These are phyloP conservation scores for Penicillium freii DNA, from an alignment of 2,329 filamentous ascomycete species.

Conservation along the genomic window DNA sequence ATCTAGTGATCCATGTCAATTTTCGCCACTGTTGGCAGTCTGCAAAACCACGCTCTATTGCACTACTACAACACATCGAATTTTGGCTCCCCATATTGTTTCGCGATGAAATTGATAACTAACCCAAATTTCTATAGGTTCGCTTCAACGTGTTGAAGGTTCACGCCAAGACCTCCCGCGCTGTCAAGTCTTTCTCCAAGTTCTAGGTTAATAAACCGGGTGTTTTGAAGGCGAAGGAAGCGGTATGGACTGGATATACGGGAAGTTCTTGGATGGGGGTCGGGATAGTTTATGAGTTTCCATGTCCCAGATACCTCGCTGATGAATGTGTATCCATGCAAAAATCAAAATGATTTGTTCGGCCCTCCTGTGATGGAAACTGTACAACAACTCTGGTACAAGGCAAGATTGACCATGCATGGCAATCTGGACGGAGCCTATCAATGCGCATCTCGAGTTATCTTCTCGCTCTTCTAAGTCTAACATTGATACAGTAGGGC, in stretches of 20 bases:
- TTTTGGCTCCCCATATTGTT: not conserved
- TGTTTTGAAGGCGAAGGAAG: conserved; percentile 38
- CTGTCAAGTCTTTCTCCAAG: conserved; percentile 97
- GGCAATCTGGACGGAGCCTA: conserved; percentile 18
- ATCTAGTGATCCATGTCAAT: conserved; percentile 1
- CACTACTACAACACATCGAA: not conserved
- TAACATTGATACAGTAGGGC: not conserved
- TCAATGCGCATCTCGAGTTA: conserved; percentile 13
- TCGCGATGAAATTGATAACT: conserved; percentile 11
- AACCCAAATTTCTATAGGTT: conserved; percentile 57
- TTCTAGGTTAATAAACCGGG: conserved; percentile 64
- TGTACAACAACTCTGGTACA: conserved; percentile 25
- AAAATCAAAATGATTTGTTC: conserved; percentile 41
- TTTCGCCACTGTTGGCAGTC: not conserved
- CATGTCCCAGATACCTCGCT: conserved; percentile 44
- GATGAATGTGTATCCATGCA: conserved; percentile 41
- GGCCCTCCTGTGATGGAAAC: conserved; percentile 32
- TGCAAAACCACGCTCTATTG: not conserved
- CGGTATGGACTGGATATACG: conserved; percentile 40
- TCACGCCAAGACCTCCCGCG: conserved; percentile 58
- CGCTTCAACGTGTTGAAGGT: conserved; percentile 99
- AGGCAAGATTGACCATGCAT: conserved; percentile 10
- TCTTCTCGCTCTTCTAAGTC: conserved; percentile 8
- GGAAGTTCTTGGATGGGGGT: conserved; percentile 35
- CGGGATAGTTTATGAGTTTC: conserved; percentile 43